Conservation (phyloP, 106 monocot species). For the Chionographis japonica region DNA sequence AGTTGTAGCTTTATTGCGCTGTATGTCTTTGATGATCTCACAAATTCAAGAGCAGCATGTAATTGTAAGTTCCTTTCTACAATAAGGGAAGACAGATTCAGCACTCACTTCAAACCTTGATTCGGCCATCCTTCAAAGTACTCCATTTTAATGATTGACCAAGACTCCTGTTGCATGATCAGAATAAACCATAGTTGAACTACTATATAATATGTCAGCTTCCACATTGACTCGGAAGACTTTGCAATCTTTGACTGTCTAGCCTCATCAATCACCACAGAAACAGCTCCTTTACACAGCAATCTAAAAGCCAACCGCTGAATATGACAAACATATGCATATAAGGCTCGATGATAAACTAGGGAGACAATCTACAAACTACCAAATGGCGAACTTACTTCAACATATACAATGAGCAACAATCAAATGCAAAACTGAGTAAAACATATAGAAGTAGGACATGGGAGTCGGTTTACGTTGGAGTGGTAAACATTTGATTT, state of each 20-base stretch:
- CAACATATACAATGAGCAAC: no score
- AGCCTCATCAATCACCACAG: neutral
- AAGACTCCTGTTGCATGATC: neutral
- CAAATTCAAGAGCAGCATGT: no score
- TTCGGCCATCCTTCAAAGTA: constrained; percentile 1
- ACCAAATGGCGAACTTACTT: no score
- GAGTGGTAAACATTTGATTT: no score
- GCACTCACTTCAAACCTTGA: neutral
- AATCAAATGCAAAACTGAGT: no score
- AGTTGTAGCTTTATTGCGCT: no score
- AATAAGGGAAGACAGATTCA: neutral
- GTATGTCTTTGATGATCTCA: no score
- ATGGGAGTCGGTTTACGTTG: no score
- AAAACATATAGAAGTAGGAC: no score
- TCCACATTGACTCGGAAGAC: constrained; percentile 2
- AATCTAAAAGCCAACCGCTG: neutral
- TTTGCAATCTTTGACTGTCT: neutral
- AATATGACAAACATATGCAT: neutral
- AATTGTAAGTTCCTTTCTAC: no score
- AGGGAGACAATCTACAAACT: neutral
- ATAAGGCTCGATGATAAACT: no score
- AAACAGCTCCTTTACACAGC: neutral
- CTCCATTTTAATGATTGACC: neutral
- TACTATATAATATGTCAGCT: neutral
- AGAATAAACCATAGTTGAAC: neutral